Percentiles rank a stretch among this genome's conserved stretches.
Conservation (phyloP, 208 protist genomes). For the Leishmania turanica region DNA sequence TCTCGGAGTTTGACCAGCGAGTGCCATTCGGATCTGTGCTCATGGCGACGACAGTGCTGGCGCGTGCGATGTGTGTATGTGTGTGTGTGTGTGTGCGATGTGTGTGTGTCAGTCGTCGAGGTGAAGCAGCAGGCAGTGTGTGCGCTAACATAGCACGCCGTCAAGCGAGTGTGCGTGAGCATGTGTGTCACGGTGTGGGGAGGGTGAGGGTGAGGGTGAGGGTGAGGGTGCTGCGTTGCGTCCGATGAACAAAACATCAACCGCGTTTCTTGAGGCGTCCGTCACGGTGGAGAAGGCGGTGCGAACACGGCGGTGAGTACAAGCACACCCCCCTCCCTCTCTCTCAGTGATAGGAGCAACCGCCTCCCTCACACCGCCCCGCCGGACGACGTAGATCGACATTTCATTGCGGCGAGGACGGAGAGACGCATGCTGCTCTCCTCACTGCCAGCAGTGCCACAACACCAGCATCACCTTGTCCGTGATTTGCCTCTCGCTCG, state of each 20-base stretch:
- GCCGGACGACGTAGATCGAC: neutral
- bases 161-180: neutral
- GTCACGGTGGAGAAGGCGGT: neutral
- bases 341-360: neutral
- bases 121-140: neutral
- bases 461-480: neutral
- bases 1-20: slow-evolving; percentile 79
- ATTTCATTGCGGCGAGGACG: neutral
- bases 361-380: neutral
- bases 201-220: too few species aligned
- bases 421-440: neutral
- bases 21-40: slow-evolving; percentile 83
- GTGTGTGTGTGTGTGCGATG: neutral
- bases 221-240: too few species aligned
- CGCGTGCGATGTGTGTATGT: neutral
- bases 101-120: neutral
- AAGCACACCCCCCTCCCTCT: neutral
- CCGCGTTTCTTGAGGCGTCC: neutral
- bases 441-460: neutral
- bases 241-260: neutral
- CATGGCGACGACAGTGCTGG: slow-evolving; percentile 33
- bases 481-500: neutral
- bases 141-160: neutral
- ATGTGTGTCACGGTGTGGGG: too few species aligned
- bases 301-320: neutral